Base-by-base conservation (phyloP, 2,329 filamentous ascomycete species). In the Hawksworthiomyces lignivorus region DNA sequence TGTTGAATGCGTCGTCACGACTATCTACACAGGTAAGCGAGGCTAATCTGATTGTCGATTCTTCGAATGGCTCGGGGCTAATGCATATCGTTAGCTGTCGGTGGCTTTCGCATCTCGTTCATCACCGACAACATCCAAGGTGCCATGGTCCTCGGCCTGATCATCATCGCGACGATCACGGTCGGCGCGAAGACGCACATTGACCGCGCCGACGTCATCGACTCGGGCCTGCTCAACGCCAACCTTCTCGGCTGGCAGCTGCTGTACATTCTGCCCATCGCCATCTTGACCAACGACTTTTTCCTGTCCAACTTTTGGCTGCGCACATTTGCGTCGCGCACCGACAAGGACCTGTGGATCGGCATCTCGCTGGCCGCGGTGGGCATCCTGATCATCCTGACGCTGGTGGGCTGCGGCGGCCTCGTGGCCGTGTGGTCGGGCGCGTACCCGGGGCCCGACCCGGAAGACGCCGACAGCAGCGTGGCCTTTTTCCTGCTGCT, bases 281-380 rank as follows among this genome's bases (percentile, higher is more conserved):
- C 86, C 33, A 75, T 92, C 49, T 57, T 89, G 43, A 89, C 85
- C 45, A 92, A 90, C 64, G 81, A 89, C 67, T 89, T 92, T 69
- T 92, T 92, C 67, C 69, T 92, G 32, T 87, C 84, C 24, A 82
- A 78, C 50, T 88, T 87, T 62, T 92, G 86, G 86, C 75, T 90
- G 60, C 81, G 86, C 38, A 85, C 85, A 5, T 92, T 92, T 55
- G 82, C 85, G 15, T 84, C 84, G 39, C 82, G 76, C 59, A 86
- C 82, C 0, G 85, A 92, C 68, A 80, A 73, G 54, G 85, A 90
- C 55, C 74, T 92, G 7, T 81, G 77, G 69, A 69, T 89, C 41
- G 87, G 85, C 36, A 73, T 85, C 22, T 73, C 73, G n/a, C 69
- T 86, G 37, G 84, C 86, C 15, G 74, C 74, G 7, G 63, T 77